These are phyloP conservation scores for Daldinia sp. DNA, from an alignment of 2,329 filamentous ascomycete species.

Conservation along the genomic window DNA sequence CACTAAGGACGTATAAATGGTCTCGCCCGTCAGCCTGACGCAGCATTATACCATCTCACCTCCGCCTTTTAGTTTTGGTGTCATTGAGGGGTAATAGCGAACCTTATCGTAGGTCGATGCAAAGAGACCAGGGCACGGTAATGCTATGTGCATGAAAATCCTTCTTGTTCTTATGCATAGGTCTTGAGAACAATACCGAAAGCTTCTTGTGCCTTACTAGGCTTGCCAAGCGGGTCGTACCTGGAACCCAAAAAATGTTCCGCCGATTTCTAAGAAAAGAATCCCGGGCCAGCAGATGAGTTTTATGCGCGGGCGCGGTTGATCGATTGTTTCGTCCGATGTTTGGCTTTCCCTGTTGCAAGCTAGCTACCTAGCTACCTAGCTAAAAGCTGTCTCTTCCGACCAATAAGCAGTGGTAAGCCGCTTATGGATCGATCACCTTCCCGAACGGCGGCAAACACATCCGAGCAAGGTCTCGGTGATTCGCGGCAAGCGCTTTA, in stretches of 20 bases:
- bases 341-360: slow-evolving; percentile 24
- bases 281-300: slow-evolving; percentile 23
- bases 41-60: slow-evolving; percentile 35
- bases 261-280: slow-evolving; percentile 39
- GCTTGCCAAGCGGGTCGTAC: slow-evolving; percentile 19
- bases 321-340: slow-evolving; percentile 36
- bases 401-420: slow-evolving; percentile 39
- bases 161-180: slow-evolving; percentile 22
- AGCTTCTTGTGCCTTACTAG: slow-evolving; percentile 25
- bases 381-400: slow-evolving; percentile 18
- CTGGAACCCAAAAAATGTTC: slow-evolving; percentile 27
- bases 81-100: slow-evolving; percentile 37
- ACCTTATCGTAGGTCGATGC: slow-evolving; percentile 35
- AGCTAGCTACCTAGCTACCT: slow-evolving; percentile 13
- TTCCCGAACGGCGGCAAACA: slow-evolving; percentile 40
- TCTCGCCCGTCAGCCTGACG: slow-evolving; percentile 37
- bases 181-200: slow-evolving; percentile 27
- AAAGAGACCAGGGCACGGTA: slow-evolving; percentile 28
- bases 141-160: slow-evolving; percentile 28
- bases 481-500: slow-evolving; percentile 44
- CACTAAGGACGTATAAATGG: slow-evolving; percentile 20
- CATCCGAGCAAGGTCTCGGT: slow-evolving; percentile 31
- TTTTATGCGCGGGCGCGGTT: slow-evolving; percentile 37
- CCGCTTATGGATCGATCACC: slow-evolving; percentile 41
- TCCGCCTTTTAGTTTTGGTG: slow-evolving; percentile 38